These are phyloP conservation scores for Platanus orientalis DNA, from an alignment of 164 flowering plant genomes.

Conservation along the genomic window DNA sequence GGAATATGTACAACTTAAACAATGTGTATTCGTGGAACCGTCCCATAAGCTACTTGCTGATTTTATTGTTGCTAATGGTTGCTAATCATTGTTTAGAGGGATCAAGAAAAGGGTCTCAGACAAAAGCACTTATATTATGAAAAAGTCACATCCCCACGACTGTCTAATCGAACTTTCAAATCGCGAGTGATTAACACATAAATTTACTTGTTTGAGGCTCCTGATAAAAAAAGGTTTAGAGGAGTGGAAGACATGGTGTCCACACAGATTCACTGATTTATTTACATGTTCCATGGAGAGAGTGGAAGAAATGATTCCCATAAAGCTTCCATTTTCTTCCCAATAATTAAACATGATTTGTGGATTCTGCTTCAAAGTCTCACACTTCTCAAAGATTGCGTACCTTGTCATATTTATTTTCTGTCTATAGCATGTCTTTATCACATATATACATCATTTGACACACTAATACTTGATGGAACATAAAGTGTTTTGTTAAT, in stretches of 20 bases:
- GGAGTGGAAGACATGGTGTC: slow-evolving; percentile 22
- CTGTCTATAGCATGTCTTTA: slow-evolving; percentile 16
- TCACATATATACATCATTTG: slow-evolving; percentile 22
- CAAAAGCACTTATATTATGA: slow-evolving; percentile 1
- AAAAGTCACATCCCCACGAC: slow-evolving; percentile 15
- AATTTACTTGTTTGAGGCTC: neutral
- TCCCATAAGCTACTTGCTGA: neutral
- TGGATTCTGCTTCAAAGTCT: neutral
- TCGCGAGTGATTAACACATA: neutral
- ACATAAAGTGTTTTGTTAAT: slow-evolving; percentile 13
- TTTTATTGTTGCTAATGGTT: neutral
- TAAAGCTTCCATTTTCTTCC: slow-evolving; percentile 5
- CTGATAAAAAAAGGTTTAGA: slow-evolving; percentile 5
- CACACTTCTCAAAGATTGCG: slow-evolving; percentile 5
- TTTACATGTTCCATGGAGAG: slow-evolving; percentile 5
- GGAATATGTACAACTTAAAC: too few relatives aligned
- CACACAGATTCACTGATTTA: slow-evolving; percentile 21
- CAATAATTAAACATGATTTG: neutral
- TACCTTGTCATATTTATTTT: neutral
- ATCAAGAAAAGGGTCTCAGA: neutral
- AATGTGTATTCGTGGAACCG: neutral
- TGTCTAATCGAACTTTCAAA: slow-evolving; percentile 27
- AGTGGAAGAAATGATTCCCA: slow-evolving; percentile 19
- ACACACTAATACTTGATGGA: slow-evolving; percentile 19
- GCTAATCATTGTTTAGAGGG: neutral